Evolutionary conservation across 2,329 filamentous ascomycete species (phyloP), one percentile per base, ranked within the genome.

Genomic region (Dendryphion nanum): DNA sequence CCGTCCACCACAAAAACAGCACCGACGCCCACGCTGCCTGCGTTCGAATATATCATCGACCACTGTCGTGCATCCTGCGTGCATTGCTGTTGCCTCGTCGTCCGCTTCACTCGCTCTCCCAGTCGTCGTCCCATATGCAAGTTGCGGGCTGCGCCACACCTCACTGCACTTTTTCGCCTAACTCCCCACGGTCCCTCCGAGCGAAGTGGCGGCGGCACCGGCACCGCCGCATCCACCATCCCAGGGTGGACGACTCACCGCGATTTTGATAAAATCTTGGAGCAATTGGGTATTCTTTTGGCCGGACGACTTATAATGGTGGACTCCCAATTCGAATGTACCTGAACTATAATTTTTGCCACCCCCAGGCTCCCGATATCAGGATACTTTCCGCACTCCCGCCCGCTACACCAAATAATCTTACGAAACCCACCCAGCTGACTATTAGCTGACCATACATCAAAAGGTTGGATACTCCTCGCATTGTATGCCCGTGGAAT

Each of bases 371-470:
- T 50, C 47, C 53, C 48, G 41, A 44, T 48, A 48, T 42, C 41
- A 49, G 51, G 59, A 48, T 44, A 46, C 42, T 48, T 51, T 52
- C 31, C 57, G 45, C 52, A 31, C 46, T 45, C 35, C 38, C 47
- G 42, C 42, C 53, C 35, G 48, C 47, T 21, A 30, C 36, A 19
- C 29, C 33, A 46, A 49, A 47, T 47, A 39, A 50, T 47, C 52
- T 42, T 33, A 55, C 53, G 40, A 35, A 41, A 48, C 39, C 44
- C 40, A 40, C 41, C 50, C 48, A 63, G 61, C 58, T 64, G 58
- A 60, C 35, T 34, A n/a, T 44, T 59, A n/a, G 61, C 58, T 62
- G 51, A 64, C 59, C 33, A n/a, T n/a, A 44, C 42, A 45, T 46
- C 38, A 40, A 42, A 45, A 35, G 29, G 40, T 45, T 47, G 49